phyloP scores from a whole-genome alignment of 495 filamentous ascomycete genomes.

The Annulohypoxylon moriforme region DNA sequence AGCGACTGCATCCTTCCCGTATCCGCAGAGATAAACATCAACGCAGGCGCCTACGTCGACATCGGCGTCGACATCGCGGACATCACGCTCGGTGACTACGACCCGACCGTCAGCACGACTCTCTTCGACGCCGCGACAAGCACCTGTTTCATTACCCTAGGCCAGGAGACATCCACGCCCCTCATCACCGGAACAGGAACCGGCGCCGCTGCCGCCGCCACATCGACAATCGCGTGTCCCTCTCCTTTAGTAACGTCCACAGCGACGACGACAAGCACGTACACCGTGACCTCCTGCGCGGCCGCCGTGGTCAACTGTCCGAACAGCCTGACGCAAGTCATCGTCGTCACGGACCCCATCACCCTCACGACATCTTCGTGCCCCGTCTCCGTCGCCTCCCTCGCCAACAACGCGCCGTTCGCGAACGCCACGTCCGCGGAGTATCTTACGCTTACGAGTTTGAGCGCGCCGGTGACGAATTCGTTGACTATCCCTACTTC shows the following conservation, averaged over 20 bases:
- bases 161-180: slow-evolving; percentile 5
- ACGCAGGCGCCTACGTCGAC: slow-evolving; percentile 48
- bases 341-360: slow-evolving; percentile 32
- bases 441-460: slow-evolving; percentile 23
- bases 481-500: slow-evolving; percentile 26
- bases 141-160: slow-evolving; percentile 45
- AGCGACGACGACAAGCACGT: slow-evolving; percentile 24
- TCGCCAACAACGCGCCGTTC: slow-evolving; percentile 7
- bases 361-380: slow-evolving; percentile 29
- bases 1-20: slow-evolving; percentile 43
- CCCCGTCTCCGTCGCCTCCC: slow-evolving; percentile 21
- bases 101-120: slow-evolving; percentile 46
- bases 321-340: slow-evolving; percentile 38
- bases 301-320: slow-evolving; percentile 43
- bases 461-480: slow-evolving; percentile 18
- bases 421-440: slow-evolving; percentile 21
- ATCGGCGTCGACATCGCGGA: slow-evolving; percentile 40
- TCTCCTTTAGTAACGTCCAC: slow-evolving; percentile 25
- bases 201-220: background rate
- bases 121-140: slow-evolving; percentile 48
- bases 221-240: background rate
- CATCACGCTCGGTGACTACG: slow-evolving; percentile 28
- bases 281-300: slow-evolving; percentile 42
- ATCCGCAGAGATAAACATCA: slow-evolving; percentile 46
- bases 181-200: background rate